These are phyloP conservation scores for Penicillium sp. DNA, from an alignment of 2,329 filamentous ascomycete genomes.

Conservation along the genomic window DNA sequence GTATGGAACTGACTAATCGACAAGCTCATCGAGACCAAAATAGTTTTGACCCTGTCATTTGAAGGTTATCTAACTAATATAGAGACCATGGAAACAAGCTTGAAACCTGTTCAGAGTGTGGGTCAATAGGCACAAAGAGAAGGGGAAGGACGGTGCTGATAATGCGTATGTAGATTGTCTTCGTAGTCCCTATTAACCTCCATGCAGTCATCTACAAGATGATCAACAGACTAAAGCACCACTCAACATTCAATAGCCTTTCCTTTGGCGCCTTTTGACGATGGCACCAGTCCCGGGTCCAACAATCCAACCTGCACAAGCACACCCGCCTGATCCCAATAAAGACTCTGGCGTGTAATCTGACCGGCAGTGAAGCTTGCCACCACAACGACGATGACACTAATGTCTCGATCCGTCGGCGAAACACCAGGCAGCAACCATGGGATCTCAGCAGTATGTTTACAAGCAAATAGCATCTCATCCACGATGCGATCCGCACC, in stretches of 20 bases:
- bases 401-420: constrained; percentile 53
- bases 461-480: constrained; percentile 55
- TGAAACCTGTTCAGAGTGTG: too few relatives aligned
- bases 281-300: constrained; percentile 52
- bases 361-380: constrained; percentile 37
- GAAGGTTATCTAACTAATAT: too few relatives aligned
- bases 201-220: background rate
- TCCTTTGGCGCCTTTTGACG: background rate
- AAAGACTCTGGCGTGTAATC: constrained; percentile 52
- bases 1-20: too few relatives aligned
- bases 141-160: background rate
- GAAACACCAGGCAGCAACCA: constrained; percentile 57
- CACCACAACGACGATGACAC: constrained; percentile 52
- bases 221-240: background rate
- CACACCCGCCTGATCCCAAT: constrained; percentile 63
- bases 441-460: constrained; percentile 52
- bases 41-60: too few relatives aligned
- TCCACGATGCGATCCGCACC: constrained; percentile 57
- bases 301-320: constrained; percentile 58
- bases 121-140: background rate
- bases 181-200: background rate
- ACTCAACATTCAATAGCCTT: background rate
- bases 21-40: too few relatives aligned
- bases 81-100: too few relatives aligned
- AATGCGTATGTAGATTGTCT: background rate